Base-by-base conservation (phyloP, 441 rosid genomes). In the Adansonia madagascariensis region DNA sequence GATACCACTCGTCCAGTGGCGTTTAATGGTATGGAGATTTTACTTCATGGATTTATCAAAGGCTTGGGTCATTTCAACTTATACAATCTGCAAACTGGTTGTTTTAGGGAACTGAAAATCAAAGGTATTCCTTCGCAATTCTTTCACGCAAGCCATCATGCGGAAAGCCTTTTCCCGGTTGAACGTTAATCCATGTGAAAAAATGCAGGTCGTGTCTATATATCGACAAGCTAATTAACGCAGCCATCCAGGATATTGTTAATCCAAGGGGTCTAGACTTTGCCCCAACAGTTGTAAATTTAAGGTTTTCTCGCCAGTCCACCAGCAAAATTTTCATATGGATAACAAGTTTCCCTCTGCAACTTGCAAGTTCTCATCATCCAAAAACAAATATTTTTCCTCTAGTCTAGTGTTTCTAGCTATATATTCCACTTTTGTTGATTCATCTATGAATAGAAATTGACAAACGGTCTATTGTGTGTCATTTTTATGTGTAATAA, bases 1-100 rank as follows among this genome's bases (percentile, higher is more conserved):
- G 62, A 55, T 6, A 12, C 24, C 44, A 46, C 60, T 35, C 77
- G 77, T 3, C 81, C 78, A 10, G 81, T 73, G 50, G 70, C 53
- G 44, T 18, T 74, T n/a, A 17, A 18, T 2, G 70, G 62, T 5
- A 2, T 17, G 5, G 74, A 79, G 53, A 68, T 79, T 31, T 55
- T 55, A 6, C 59, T 55, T 20, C 59, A 55, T 5, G 69, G 77
- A n/a, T 73, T 31, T 39, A 41, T 78, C 72, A 17, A 53, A 14
- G 80, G 72, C 31, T 10, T 56, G 59, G 73, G 61, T 24, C 3
- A n/a, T 2, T 55, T 78, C n/a, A 44, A n/a, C 69, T 64, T 63
- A 31, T 73, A 63, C 61, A 31, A 65, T 64, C 39, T 63, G 14
- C 10, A 27, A 41, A 52, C 53, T 24, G 35, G 73, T 18, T 3